These are phyloP conservation scores for Fistulifera solaris DNA, from an alignment of 108 stramenopile species.

Conservation along the genomic window DNA sequence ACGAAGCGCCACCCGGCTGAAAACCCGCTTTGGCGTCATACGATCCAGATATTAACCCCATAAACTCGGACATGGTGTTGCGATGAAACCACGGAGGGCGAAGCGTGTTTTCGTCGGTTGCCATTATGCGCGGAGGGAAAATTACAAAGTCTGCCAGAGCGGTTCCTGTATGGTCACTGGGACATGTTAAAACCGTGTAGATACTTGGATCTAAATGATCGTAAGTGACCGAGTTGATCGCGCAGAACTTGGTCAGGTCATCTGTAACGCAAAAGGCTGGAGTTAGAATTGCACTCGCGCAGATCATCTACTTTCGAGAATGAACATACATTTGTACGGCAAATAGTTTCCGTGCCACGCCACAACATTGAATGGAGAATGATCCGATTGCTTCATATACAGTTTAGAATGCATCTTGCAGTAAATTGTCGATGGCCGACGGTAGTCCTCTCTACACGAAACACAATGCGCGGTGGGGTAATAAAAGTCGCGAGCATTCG, in stretches of 20 bases:
- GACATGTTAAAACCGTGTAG: slow-evolving; percentile 84
- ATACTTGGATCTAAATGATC: slow-evolving; percentile 93
- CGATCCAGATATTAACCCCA: slow-evolving; percentile 86
- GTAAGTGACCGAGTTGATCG: slow-evolving; percentile 82
- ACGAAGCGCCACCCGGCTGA: slow-evolving; percentile 72
- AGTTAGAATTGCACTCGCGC: too few relatives aligned
- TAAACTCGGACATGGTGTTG: slow-evolving; percentile 90
- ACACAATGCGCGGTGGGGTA: slow-evolving; percentile 60
- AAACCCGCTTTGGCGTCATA: slow-evolving; percentile 85
- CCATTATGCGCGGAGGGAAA: slow-evolving; percentile 90
- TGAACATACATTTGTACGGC: slow-evolving; percentile 86
- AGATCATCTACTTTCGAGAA: too few relatives aligned
- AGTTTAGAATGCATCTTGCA: slow-evolving; percentile 64
- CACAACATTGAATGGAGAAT: slow-evolving; percentile 89
- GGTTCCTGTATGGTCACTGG: slow-evolving; percentile 64
- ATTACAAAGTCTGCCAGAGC: slow-evolving; percentile 90
- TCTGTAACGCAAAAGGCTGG: too few relatives aligned
- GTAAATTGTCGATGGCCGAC: slow-evolving; percentile 6
- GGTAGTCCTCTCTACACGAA: background rate
- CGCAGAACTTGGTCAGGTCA: slow-evolving; percentile 50
- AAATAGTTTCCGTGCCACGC: slow-evolving; percentile 93
- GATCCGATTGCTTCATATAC: slow-evolving; percentile 37
- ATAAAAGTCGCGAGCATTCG: slow-evolving; percentile 87
- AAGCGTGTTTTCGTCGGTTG: slow-evolving; percentile 83
- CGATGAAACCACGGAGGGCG: slow-evolving; percentile 93